phyloP scores from a whole-genome alignment of 2,329 filamentous ascomycete genomes.

The Hypoxylon sp. region DNA sequence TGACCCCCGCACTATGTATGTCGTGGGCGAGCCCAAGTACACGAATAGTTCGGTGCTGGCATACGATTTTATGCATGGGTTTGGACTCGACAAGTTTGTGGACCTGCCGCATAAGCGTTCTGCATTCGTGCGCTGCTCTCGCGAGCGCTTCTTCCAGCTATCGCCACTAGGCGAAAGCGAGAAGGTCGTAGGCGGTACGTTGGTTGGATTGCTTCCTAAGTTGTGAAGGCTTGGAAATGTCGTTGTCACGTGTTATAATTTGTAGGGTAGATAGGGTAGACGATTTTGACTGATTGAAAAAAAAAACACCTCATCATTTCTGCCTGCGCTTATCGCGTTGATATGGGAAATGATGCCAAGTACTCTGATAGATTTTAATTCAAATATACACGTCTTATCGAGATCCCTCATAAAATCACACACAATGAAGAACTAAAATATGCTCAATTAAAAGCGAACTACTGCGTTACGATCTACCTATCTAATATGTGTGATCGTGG shows the following conservation, averaged over 20 bases:
- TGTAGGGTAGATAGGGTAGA: slow-evolving; percentile 4
- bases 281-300: not conserved
- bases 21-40: slow-evolving; percentile 79
- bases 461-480: slow-evolving; percentile 12
- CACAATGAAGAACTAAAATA: not conserved
- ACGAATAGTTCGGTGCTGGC: slow-evolving; percentile 78
- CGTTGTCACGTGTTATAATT: slow-evolving; percentile 17
- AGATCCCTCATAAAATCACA: slow-evolving; percentile 5
- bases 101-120: slow-evolving; percentile 81
- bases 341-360: not conserved
- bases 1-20: slow-evolving; percentile 69
- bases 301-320: slow-evolving; percentile 11
- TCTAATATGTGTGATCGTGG: slow-evolving; percentile 6
- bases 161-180: slow-evolving; percentile 71
- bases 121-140: slow-evolving; percentile 74
- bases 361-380: not conserved
- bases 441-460: not conserved
- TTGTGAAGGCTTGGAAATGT: slow-evolving; percentile 55
- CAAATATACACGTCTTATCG: not conserved
- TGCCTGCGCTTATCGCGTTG: slow-evolving; percentile 5
- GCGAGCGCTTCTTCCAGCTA: slow-evolving; percentile 79
- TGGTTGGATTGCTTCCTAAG: slow-evolving; percentile 68
- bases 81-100: slow-evolving; percentile 79
- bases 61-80: slow-evolving; percentile 82
- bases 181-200: slow-evolving; percentile 68